Conservation (phyloP, 805 yeast genomes). For the Yarrowia phangngaensis region DNA sequence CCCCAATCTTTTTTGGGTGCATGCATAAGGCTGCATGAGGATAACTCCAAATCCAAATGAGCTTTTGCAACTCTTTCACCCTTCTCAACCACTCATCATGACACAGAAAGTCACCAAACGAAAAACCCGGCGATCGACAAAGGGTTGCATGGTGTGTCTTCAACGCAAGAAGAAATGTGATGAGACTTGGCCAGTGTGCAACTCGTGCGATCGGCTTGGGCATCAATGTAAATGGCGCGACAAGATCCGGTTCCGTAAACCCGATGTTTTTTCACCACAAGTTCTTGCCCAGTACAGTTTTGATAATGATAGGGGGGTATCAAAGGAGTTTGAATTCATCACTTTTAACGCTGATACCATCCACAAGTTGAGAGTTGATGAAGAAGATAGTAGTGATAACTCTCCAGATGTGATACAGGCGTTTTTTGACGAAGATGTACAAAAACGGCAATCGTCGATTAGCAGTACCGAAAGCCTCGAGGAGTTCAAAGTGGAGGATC, state of each 20-base stretch:
- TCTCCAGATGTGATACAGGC: not conserved
- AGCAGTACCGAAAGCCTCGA: not conserved
- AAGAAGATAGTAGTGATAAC: slow-evolving; percentile 9
- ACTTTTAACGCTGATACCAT: slow-evolving; percentile 13
- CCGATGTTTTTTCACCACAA: slow-evolving; percentile 11
- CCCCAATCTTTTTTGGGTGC: no score
- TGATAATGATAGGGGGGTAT: not conserved
- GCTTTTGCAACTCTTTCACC: not conserved
- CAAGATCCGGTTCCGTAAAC: slow-evolving; percentile 24
- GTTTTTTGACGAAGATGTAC: no score
- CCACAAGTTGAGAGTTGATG: slow-evolving; percentile 5
- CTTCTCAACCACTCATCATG: not conserved
- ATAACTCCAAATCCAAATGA: no score
- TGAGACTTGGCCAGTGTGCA: slow-evolving; percentile 24
- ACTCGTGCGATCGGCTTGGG: slow-evolving; percentile 22
- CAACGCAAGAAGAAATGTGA: slow-evolving; percentile 23
- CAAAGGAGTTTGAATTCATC: slow-evolving; percentile 13
- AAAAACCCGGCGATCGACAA: slow-evolving; percentile 20
- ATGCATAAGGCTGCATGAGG: no score
- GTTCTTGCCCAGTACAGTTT: slow-evolving; percentile 17
- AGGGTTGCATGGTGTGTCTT: slow-evolving; percentile 21
- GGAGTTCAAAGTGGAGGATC: not conserved
- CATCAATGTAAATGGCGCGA: slow-evolving; percentile 25
- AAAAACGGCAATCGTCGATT: slow-evolving; percentile 1
- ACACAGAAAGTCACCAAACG: slow-evolving; percentile 5